Conservation (phyloP, 192 early-diverging fungal genomes). For the Jimgerdemannia lactiflua region DNA sequence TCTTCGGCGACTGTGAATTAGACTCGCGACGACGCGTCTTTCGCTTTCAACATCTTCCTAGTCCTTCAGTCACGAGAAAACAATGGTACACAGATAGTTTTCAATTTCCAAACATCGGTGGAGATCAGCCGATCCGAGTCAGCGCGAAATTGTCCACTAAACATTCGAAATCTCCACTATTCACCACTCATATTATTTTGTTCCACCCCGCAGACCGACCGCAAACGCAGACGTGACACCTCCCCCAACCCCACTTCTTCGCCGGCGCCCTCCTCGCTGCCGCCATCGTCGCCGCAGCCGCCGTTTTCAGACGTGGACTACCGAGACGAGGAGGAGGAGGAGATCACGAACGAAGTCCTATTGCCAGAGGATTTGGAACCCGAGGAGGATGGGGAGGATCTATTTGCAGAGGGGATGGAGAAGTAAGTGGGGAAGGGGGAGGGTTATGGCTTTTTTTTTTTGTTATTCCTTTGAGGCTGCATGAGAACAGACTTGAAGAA, state of each 20-base stretch:
- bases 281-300: constrained; percentile 40
- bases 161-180: too few species aligned
- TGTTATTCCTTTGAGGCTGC: too few species aligned
- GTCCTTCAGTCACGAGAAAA: too few species aligned
- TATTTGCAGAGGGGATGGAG: constrained; percentile 86
- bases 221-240: constrained; percentile 55
- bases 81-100: too few species aligned
- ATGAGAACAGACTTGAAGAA: too few species aligned
- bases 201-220: constrained; percentile 26
- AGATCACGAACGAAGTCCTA: constrained; percentile 47
- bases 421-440: constrained; percentile 53
- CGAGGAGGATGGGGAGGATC: constrained; percentile 86
- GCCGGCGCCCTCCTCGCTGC: constrained; percentile 37
- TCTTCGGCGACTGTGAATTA: too few species aligned
- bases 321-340: constrained; percentile 46
- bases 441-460: background rate
- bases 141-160: too few species aligned
- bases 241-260: constrained; percentile 19
- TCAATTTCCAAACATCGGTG: too few species aligned
- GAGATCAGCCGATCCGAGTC: too few species aligned
- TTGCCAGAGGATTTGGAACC: constrained; percentile 55
- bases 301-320: constrained; percentile 50
- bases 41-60: too few species aligned
- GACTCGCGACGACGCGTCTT: too few species aligned
- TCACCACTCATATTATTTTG: too few species aligned